These are phyloP conservation scores for Microbotryum lychnidis-dioicae DNA, from an alignment of 1,284 basidiomycete species.

Conservation along the genomic window DNA sequence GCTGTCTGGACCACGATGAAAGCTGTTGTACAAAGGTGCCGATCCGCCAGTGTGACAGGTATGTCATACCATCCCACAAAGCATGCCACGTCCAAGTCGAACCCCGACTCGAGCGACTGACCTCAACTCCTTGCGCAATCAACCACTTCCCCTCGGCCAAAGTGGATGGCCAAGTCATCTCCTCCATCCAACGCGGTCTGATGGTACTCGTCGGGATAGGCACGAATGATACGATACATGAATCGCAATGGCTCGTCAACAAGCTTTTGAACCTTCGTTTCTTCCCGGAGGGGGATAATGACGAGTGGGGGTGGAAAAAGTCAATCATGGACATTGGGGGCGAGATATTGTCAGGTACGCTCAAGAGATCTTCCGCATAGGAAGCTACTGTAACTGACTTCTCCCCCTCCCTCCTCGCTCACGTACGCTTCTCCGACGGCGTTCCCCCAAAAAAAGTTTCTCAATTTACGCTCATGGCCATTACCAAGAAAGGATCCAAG, in stretches of 20 bases:
- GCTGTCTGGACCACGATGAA: not conserved
- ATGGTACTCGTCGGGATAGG: slow-evolving; percentile 19
- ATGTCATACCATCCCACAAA: not conserved
- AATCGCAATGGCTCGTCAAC: slow-evolving; percentile 17
- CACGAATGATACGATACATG: slow-evolving; percentile 16
- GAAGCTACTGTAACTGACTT: no score
- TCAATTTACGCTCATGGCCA: slow-evolving; percentile 32
- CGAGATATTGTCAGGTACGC: slow-evolving; percentile 27
- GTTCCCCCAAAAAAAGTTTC: slow-evolving; percentile 12
- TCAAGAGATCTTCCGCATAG: not conserved
- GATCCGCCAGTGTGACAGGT: slow-evolving; percentile 3
- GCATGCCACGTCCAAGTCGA: not conserved
- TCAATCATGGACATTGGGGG: slow-evolving; percentile 17
- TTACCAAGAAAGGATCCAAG: slow-evolving; percentile 29
- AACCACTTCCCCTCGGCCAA: not conserved
- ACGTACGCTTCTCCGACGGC: not conserved
- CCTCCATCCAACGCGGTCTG: slow-evolving; percentile 18
- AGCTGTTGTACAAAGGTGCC: slow-evolving; percentile 1
- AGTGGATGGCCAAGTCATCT: slow-evolving; percentile 18
- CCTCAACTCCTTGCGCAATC: not conserved
- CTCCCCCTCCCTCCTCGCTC: not conserved
- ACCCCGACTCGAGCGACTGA: not conserved
- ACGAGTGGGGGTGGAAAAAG: slow-evolving; percentile 30
- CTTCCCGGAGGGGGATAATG: slow-evolving; percentile 22
- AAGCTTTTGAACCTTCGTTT: slow-evolving; percentile 22